Conservation (phyloP, 2,329 filamentous ascomycete genomes). For the Fusarium robinianum region DNA sequence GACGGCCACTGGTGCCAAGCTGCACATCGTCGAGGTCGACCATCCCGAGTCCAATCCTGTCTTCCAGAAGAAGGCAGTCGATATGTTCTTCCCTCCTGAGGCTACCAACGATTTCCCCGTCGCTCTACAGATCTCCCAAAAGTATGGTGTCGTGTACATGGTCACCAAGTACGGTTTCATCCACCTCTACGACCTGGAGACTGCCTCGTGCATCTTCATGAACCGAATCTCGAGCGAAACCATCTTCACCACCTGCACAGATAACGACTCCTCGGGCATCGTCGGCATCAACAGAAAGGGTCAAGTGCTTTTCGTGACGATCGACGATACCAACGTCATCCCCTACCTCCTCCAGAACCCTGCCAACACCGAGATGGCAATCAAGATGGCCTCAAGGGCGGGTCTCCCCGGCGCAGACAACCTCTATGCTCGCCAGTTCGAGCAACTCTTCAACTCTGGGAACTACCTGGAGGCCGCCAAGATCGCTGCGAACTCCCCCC, state of each 20-base stretch:
- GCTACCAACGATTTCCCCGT: conserved; percentile 97
- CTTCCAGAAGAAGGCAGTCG: conserved; percentile 94
- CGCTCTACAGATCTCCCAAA: conserved; percentile 93
- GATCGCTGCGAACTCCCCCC: conserved; percentile 93
- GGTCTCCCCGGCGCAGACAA: conserved; percentile 93
- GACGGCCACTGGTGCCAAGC: conserved; percentile 85
- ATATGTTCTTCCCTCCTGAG: conserved; percentile 96
- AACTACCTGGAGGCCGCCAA: conserved; percentile 90
- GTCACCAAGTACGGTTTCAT: conserved; percentile 99
- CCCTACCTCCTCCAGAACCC: conserved; percentile 96
- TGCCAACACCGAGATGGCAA: conserved; percentile 88
- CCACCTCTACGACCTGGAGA: conserved; percentile 97
- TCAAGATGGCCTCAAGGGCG: conserved; percentile 93
- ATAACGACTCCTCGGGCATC: conserved; percentile 83
- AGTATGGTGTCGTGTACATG: conserved; percentile 95
- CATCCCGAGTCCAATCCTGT: conserved; percentile 85
- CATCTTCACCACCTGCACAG: conserved; percentile 91
- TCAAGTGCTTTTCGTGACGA: conserved; percentile 90
- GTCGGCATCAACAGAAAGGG: conserved; percentile 97
- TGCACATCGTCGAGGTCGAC: conserved; percentile 97
- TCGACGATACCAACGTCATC: conserved; percentile 90
- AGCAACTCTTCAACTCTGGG: conserved; percentile 78
- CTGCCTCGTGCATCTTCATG: conserved; percentile 96
- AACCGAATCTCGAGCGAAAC: conserved; percentile 99
- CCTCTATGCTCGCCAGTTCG: conserved; percentile 90